phyloP scores from a whole-genome alignment of 108 stramenopile species.

The Pseudonitzschia delicatissima region DNA sequence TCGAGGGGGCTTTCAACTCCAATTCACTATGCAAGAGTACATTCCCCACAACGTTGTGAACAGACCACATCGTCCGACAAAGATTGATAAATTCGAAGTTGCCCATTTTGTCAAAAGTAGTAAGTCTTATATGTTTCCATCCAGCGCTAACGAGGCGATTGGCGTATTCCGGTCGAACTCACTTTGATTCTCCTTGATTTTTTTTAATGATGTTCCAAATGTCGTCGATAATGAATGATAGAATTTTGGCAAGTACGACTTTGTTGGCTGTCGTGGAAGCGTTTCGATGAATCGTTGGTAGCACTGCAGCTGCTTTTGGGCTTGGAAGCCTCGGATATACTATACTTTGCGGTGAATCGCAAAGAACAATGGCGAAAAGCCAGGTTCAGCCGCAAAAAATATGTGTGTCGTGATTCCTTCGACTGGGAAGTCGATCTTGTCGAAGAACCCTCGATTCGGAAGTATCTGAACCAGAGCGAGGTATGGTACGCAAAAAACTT shows the following conservation, averaged over 20 bases:
- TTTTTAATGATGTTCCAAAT: no score
- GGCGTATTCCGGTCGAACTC: no score
- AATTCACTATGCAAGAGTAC: slow-evolving; percentile 10
- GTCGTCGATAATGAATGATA: neutral
- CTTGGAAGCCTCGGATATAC: slow-evolving; percentile 37
- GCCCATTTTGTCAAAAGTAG: no score
- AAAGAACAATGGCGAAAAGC: slow-evolving; percentile 3
- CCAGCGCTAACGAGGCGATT: no score
- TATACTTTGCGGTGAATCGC: slow-evolving; percentile 36
- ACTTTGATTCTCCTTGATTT: no score
- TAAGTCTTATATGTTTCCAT: no score
- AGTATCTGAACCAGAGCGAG: slow-evolving; percentile 12
- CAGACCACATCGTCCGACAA: neutral
- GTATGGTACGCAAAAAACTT: slow-evolving; percentile 36
- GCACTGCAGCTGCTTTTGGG: slow-evolving; percentile 43
- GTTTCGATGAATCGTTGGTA: slow-evolving; percentile 56
- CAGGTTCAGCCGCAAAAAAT: neutral
- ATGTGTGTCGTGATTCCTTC: neutral
- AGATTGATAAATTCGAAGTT: no score
- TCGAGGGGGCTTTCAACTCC: slow-evolving; percentile 39
- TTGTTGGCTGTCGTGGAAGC: slow-evolving; percentile 41
- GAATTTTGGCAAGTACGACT: slow-evolving; percentile 36
- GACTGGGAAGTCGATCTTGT: slow-evolving; percentile 5
- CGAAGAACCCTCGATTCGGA: slow-evolving; percentile 1
- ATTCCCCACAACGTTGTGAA: neutral